These are phyloP conservation scores for Helianthus annuus DNA, from an alignment of 129 eudicot species.

Conservation along the genomic window DNA sequence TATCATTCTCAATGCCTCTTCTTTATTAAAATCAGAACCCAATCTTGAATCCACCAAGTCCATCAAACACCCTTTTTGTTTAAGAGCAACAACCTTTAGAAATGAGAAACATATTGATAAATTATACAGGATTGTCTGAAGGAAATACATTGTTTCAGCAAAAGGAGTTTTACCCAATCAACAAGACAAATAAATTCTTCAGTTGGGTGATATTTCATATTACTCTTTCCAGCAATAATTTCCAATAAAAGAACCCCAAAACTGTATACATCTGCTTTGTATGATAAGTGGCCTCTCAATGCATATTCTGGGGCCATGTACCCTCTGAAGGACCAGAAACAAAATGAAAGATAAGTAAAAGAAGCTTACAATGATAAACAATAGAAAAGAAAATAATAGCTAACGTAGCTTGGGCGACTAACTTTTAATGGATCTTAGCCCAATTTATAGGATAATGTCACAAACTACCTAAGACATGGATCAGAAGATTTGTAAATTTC, in stretches of 20 bases:
- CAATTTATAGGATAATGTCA: too few relatives aligned
- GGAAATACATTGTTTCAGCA: constrained; percentile 31
- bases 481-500: too few relatives aligned
- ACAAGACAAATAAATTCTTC: constrained; percentile 54
- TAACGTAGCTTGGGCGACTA: too few relatives aligned
- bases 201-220: constrained; percentile 39
- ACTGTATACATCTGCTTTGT: constrained; percentile 72
- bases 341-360: too few relatives aligned
- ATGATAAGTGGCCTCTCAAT: constrained; percentile 55
- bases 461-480: too few relatives aligned
- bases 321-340: constrained; percentile 39
- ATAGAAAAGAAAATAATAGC: too few relatives aligned
- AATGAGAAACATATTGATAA: neutral
- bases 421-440: too few relatives aligned
- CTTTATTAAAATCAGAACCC: constrained; percentile 36
- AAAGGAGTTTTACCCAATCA: constrained; percentile 67
- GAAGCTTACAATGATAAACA: too few relatives aligned
- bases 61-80: constrained; percentile 37
- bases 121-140: neutral
- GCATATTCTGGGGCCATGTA: constrained; percentile 83
- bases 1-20: constrained; percentile 52
- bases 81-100: constrained; percentile 46
- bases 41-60: constrained; percentile 61
- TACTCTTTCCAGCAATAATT: constrained; percentile 59
- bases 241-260: constrained; percentile 64